These are phyloP conservation scores for Panicum virgatum DNA, from an alignment of 202 grass and related monocot genomes.

Conservation along the genomic window DNA sequence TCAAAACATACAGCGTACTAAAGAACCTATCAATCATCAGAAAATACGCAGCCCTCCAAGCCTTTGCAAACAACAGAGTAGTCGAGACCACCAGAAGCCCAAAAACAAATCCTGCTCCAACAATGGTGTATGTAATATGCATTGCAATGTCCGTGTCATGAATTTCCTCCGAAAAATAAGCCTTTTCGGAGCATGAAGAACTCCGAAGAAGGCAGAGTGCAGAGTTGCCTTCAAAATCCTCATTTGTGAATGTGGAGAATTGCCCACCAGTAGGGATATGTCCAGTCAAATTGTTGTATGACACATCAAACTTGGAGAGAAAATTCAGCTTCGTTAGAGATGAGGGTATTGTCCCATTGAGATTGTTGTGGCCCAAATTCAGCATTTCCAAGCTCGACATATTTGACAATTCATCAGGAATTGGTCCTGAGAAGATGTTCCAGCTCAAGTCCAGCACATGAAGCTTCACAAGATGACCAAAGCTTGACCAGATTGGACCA, in stretches of 20 bases:
- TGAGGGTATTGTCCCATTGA: constrained; percentile 69
- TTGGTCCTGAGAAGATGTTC: constrained; percentile 73
- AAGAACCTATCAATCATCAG: too few relatives aligned
- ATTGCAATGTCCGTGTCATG: too few relatives aligned
- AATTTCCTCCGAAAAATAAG: not conserved
- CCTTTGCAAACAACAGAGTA: too few relatives aligned
- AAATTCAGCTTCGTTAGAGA: constrained; percentile 77
- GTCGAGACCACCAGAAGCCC: too few relatives aligned
- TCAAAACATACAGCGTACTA: too few relatives aligned
- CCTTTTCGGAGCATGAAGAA: constrained; percentile 22
- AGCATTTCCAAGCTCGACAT: constrained; percentile 75
- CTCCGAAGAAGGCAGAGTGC: constrained; percentile 51
- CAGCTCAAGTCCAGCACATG: constrained; percentile 61
- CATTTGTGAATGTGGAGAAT: constrained; percentile 65
- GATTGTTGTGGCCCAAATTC: constrained; percentile 74
- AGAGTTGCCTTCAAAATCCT: constrained; percentile 67
- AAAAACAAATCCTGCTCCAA: too few relatives aligned
- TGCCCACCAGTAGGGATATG: constrained; percentile 75
- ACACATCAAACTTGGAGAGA: constrained; percentile 78
- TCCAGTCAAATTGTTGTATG: constrained; percentile 69
- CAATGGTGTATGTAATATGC: too few relatives aligned
- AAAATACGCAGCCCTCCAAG: too few relatives aligned
- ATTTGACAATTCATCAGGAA: constrained; percentile 67
- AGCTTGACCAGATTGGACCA: constrained; percentile 52
- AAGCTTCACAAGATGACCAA: constrained; percentile 65